These are phyloP conservation scores for Macrophomina phaseolina DNA, from an alignment of 2,329 filamentous ascomycete genomes.

Conservation along the genomic window DNA sequence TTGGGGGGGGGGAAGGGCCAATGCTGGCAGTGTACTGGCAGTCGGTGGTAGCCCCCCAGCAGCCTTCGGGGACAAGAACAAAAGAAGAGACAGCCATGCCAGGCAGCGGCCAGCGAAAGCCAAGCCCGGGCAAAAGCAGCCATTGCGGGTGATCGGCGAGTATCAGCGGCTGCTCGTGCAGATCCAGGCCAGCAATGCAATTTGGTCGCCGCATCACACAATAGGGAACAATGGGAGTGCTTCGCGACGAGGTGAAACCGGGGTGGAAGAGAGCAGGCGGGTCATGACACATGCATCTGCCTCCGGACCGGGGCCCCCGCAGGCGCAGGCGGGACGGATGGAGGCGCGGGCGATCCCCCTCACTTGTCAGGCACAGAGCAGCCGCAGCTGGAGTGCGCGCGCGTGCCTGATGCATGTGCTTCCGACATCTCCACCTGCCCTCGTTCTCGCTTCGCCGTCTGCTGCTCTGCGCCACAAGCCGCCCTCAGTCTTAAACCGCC, in stretches of 20 bases:
- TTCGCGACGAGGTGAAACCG: not conserved
- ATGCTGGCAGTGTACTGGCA: not conserved
- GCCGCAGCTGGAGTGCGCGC: slow-evolving; percentile 2
- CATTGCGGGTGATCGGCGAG: not conserved
- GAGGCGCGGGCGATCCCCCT: slow-evolving; percentile 12
- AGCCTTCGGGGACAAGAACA: no score
- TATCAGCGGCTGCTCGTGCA: not conserved
- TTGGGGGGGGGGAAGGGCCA: no score
- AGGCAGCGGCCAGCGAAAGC: not conserved
- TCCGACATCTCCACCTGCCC: not conserved
- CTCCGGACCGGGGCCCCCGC: slow-evolving; percentile 8
- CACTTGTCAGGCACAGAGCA: slow-evolving; percentile 21
- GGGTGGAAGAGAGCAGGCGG: not conserved
- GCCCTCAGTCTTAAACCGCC: not conserved
- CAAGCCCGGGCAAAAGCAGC: slow-evolving; percentile 5
- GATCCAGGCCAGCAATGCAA: not conserved
- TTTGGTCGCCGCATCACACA: not conserved
- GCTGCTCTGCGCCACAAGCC: slow-evolving; percentile 3
- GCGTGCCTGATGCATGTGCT: slow-evolving; percentile 6
- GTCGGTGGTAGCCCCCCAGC: not conserved
- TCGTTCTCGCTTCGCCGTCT: not conserved
- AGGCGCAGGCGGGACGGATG: slow-evolving; percentile 3
- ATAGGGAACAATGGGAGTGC: not conserved
- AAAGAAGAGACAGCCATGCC: not conserved
- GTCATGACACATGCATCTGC: slow-evolving; percentile 4